Evolutionary conservation across 2,329 filamentous ascomycete genomes (phyloP).

Genomic region (Ophiostoma piceae): DNA sequence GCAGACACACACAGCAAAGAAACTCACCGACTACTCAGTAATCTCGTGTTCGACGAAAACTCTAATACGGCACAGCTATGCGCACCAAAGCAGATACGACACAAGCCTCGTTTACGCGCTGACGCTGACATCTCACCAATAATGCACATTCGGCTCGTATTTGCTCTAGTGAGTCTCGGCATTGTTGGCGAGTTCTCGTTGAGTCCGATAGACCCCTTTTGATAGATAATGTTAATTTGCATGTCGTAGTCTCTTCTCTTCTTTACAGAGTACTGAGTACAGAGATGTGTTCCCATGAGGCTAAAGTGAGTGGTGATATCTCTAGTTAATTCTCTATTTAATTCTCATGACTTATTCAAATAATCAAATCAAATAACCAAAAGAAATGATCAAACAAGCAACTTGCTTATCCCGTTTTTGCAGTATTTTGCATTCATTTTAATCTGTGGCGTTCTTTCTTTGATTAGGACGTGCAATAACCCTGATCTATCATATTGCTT

Average conservation of each 20-base stretch:
- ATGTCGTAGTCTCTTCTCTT: too few relatives aligned
- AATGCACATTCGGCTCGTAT: not conserved
- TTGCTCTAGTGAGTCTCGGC: not conserved
- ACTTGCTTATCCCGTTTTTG: not conserved
- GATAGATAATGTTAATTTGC: too few relatives aligned
- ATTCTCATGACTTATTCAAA: too few relatives aligned
- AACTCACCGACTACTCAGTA: not conserved
- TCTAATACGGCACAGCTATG: not conserved
- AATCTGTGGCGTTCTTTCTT: not conserved
- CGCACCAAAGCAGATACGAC: not conserved
- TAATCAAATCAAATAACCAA: too few relatives aligned
- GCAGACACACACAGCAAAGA: not conserved
- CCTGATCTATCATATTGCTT: not conserved
- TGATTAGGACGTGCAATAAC: slow-evolving; percentile 3
- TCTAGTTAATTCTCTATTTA: too few relatives aligned
- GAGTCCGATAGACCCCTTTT: too few relatives aligned
- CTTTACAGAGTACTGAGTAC: too few relatives aligned
- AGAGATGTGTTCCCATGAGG: too few relatives aligned
- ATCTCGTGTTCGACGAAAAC: not conserved
- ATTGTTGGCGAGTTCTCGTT: not conserved
- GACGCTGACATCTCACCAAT: not conserved
- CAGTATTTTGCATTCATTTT: slow-evolving; percentile 3
- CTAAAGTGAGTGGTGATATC: too few relatives aligned
- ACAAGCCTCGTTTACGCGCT: slow-evolving; percentile 3
- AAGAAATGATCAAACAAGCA: too few relatives aligned